These are phyloP conservation scores for Solanum rostratum DNA, from an alignment of 257 asterid species.

Conservation along the genomic window DNA sequence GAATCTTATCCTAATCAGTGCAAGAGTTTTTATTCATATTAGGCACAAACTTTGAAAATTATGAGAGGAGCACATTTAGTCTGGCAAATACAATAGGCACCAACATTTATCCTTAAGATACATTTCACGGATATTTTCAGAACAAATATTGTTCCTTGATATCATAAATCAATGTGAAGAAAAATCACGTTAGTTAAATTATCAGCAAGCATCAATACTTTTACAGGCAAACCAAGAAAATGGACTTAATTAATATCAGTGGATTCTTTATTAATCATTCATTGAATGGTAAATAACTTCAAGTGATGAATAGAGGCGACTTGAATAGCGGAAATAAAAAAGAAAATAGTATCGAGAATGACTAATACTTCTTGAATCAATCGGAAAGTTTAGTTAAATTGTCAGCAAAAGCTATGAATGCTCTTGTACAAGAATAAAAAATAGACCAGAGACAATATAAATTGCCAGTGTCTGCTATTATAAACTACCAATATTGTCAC, in stretches of 20 bases:
- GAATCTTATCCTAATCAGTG: background rate
- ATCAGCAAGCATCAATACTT: background rate
- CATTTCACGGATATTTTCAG: background rate
- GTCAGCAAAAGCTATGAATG: background rate
- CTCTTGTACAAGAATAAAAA: background rate
- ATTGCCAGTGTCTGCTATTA: background rate
- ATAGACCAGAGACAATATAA: background rate
- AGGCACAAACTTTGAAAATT: background rate
- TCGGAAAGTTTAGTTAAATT: background rate
- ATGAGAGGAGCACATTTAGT: background rate
- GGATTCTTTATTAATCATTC: background rate
- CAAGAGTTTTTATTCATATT: background rate
- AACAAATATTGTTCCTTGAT: background rate
- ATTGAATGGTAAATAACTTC: too few species aligned
- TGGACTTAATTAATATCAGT: background rate
- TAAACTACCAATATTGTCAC: background rate
- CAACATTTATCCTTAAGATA: background rate
- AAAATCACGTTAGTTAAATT: background rate
- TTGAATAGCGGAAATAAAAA: background rate
- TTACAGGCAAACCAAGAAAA: background rate
- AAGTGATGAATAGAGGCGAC: background rate
- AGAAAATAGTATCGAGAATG: background rate
- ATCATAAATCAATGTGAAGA: background rate
- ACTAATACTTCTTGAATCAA: background rate
- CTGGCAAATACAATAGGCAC: background rate